Percentiles rank a stretch among this genome's conserved stretches.
Evolutionary conservation across 2,329 filamentous ascomycete species (phyloP).

Genomic region (Cytospora piceicola): DNA sequence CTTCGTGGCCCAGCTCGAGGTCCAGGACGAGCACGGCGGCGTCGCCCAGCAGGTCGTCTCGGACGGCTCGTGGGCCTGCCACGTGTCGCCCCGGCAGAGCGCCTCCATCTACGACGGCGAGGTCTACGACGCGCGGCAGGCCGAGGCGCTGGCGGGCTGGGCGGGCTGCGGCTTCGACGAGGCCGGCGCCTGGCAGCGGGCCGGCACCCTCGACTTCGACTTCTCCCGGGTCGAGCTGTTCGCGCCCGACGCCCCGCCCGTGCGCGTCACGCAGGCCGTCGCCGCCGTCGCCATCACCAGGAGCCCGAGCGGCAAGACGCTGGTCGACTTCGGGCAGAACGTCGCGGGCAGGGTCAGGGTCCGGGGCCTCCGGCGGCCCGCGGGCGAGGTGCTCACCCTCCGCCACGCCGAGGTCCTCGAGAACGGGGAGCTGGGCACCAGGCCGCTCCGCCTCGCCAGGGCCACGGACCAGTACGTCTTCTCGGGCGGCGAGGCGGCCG

Average conservation of each 20-base stretch:
- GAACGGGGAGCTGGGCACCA: constrained; percentile 45
- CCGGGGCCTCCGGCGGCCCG: constrained; percentile 40
- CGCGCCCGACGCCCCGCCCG: constrained; percentile 41
- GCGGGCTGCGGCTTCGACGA: constrained; percentile 6
- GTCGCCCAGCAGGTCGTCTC: constrained; percentile 35
- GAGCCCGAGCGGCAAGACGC: constrained; percentile 45
- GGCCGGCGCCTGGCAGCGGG: constrained; percentile 2
- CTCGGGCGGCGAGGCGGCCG: constrained; percentile 29
- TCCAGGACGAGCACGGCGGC: constrained; percentile 33
- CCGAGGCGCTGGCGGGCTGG: constrained; percentile 35
- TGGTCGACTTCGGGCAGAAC: constrained; percentile 64
- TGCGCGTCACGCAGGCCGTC: constrained; percentile 37
- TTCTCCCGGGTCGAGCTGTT: constrained; percentile 31
- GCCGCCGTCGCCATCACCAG: constrained; percentile 15
- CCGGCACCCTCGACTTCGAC: constrained; percentile 32
- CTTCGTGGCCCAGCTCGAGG: constrained; percentile 38
- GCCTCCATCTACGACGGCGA: constrained; percentile 41
- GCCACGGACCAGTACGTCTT: constrained; percentile 46
- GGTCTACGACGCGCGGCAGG: constrained; percentile 37
- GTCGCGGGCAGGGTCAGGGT: constrained; percentile 55
- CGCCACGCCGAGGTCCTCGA: constrained; percentile 61
- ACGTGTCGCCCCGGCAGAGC: constrained; percentile 29
- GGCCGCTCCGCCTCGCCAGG: constrained; percentile 49
- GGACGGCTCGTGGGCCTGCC: constrained; percentile 39
- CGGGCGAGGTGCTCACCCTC: constrained; percentile 49